These are phyloP conservation scores for Ophiocordyceps camponoti-rufipedis DNA, from an alignment of 2,329 filamentous ascomycete species.

Conservation along the genomic window DNA sequence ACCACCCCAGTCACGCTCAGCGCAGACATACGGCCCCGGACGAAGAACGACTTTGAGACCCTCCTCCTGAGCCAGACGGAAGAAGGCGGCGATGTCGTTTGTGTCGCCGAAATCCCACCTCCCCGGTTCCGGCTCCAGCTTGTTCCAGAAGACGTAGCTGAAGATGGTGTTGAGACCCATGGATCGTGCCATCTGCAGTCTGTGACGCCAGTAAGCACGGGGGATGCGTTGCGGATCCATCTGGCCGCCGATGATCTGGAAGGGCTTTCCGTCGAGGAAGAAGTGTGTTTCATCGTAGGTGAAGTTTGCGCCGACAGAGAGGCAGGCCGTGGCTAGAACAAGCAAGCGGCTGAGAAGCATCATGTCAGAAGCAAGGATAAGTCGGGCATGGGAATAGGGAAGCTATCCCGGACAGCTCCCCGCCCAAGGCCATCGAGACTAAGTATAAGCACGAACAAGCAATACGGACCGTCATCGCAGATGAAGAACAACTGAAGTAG, in stretches of 20 bases:
- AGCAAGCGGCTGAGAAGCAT: background rate
- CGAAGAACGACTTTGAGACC: slow-evolving; percentile 23
- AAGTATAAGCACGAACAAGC: too few species aligned
- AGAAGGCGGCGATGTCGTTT: slow-evolving; percentile 26
- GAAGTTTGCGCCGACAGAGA: background rate
- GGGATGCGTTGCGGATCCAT: slow-evolving; percentile 32
- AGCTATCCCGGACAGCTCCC: too few species aligned
- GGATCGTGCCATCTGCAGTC: slow-evolving; percentile 61
- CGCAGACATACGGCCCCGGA: slow-evolving; percentile 29
- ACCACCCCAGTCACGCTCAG: slow-evolving; percentile 29
- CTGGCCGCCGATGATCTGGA: slow-evolving; percentile 25
- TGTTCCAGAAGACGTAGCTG: slow-evolving; percentile 31
- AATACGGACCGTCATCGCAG: too few species aligned
- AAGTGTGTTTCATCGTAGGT: slow-evolving; percentile 1
- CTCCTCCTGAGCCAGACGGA: slow-evolving; percentile 23
- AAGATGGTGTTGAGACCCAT: slow-evolving; percentile 61
- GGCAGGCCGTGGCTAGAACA: background rate
- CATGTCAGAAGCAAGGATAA: background rate
- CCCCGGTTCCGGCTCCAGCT: slow-evolving; percentile 22
- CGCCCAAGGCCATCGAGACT: too few species aligned
- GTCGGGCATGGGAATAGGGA: too few species aligned
- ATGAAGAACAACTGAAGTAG: too few species aligned
- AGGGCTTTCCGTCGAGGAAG: slow-evolving; percentile 2
- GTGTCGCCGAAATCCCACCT: slow-evolving; percentile 17
- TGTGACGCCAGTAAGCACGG: slow-evolving; percentile 24